These are phyloP conservation scores for Penicillium sp. DNA, from an alignment of 2,329 filamentous ascomycete species.

Conservation along the genomic window DNA sequence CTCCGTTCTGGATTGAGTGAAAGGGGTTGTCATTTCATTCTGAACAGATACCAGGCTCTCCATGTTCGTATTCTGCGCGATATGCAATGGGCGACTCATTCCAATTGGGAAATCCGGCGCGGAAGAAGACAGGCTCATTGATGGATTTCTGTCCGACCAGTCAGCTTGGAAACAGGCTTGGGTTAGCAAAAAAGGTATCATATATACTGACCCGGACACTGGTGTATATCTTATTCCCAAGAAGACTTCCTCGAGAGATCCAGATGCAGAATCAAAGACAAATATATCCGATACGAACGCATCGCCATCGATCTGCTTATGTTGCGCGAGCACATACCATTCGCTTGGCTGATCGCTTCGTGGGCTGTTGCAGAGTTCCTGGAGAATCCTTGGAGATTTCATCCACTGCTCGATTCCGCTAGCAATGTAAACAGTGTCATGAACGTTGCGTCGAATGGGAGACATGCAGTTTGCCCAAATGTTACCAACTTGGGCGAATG, in stretches of 20 bases:
- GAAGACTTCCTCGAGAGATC: slow-evolving; percentile 34
- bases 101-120: too few relatives aligned
- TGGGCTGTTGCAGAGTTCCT: background rate
- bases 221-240: slow-evolving; percentile 35
- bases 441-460: background rate
- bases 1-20: too few relatives aligned
- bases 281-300: slow-evolving; percentile 38
- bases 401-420: slow-evolving; percentile 36
- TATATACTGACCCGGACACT: slow-evolving; percentile 28
- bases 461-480: slow-evolving; percentile 11
- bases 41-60: too few relatives aligned
- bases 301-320: slow-evolving; percentile 27
- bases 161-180: too few relatives aligned
- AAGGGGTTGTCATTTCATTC: too few relatives aligned
- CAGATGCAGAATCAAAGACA: slow-evolving; percentile 33
- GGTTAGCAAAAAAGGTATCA: too few relatives aligned
- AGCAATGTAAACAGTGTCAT: slow-evolving; percentile 32
- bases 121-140: too few relatives aligned
- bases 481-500: slow-evolving; percentile 6
- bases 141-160: too few relatives aligned
- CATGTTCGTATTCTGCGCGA: too few relatives aligned
- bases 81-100: slow-evolving; percentile 13
- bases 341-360: slow-evolving; percentile 9
- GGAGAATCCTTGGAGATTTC: slow-evolving; percentile 26
- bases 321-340: slow-evolving; percentile 35